Base-by-base conservation (phyloP, 202 grass and related monocot species). In the Setaria italica region DNA sequence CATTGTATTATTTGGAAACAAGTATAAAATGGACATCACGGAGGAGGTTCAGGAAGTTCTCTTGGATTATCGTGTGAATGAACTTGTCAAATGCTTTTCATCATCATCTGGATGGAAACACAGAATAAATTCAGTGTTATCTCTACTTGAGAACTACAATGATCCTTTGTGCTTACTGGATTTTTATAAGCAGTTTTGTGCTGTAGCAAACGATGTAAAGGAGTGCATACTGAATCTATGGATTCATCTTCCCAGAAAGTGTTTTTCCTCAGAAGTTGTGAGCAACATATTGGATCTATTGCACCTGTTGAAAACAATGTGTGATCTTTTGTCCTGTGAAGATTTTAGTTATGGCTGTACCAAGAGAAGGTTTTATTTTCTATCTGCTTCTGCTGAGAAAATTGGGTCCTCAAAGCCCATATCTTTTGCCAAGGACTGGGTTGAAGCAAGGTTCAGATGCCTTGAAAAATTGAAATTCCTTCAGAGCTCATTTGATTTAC, bases 1-100 rank as follows among this genome's bases (percentile, higher is more conserved):
- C 79, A 65, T 96, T 21, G n/a, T 96, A 6, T 58, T 93, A 62
- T 89, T 96, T 86, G 91, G 89, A 30, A 86, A 91, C 32, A 89
- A 69, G 74, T 66, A 85, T 70, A 74, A 56, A 4, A 93, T 93
- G 94, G 91, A 96, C 10, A 87, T 93, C 56, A 86, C 65, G 3
- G 65, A 87, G 82, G 89, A 88, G 15, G 66, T 93, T 43, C 41
- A 85, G 56, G 89, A 85, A 42, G 85, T 62, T 93, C 48, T 96
- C 79, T 87, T 96, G 33, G 94, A 96, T 62, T 81, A 70, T 85
- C 91, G 91, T 33, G 75, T 91, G 53, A 80, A 88, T 14, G 72
- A 39, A 80, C 94, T 96, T 75, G 10, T 64, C 78, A 79, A 84
- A 65, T 91, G 89, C 39, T 93, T 96, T 90, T 74, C 75, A 37